Percentiles rank a stretch among this genome's conserved stretches.
These are phyloP conservation scores for Tetrastigma voinierianum DNA, from an alignment of 164 flowering plant genomes.

Conservation along the genomic window DNA sequence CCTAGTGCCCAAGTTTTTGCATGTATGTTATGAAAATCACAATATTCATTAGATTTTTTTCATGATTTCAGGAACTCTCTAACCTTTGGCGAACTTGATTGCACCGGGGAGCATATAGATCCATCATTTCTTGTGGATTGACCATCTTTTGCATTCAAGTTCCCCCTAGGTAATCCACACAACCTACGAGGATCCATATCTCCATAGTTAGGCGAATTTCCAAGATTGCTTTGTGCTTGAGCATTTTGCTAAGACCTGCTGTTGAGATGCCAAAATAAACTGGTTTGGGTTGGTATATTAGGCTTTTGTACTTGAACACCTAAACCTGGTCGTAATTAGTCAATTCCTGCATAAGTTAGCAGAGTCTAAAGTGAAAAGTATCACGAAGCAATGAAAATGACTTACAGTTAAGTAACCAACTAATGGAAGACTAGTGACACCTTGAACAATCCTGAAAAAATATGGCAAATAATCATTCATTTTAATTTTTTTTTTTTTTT, in stretches of 20 bases:
- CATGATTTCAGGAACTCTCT: not conserved
- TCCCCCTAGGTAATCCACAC: conserved; percentile 61
- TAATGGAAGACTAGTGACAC: conserved; percentile 67
- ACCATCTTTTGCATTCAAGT: conserved; percentile 62
- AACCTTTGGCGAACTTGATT: conserved; percentile 81
- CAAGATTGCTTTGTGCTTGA: conserved; percentile 72
- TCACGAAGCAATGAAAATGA: conserved; percentile 2
- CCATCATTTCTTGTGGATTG: conserved; percentile 81
- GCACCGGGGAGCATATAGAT: conserved; percentile 78
- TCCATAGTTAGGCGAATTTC: conserved; percentile 55
- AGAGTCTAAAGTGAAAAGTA: not conserved
- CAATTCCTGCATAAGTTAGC: conserved; percentile 49
- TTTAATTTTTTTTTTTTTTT: no score
- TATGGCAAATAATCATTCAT: not conserved
- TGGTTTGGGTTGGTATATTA: conserved; percentile 56
- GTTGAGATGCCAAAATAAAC: conserved; percentile 66
- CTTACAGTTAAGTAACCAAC: conserved; percentile 92
- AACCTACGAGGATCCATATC: conserved; percentile 64
- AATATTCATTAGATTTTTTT: not conserved
- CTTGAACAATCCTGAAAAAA: conserved; percentile 58
- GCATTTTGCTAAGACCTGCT: conserved; percentile 73
- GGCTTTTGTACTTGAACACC: conserved; percentile 74
- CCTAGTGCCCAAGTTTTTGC: not conserved
- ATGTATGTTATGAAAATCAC: not conserved
- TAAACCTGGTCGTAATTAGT: conserved; percentile 57